Evolutionary conservation across 352 stramenopile genomes (phyloP).

Genomic region (Pythium utonaiense): DNA sequence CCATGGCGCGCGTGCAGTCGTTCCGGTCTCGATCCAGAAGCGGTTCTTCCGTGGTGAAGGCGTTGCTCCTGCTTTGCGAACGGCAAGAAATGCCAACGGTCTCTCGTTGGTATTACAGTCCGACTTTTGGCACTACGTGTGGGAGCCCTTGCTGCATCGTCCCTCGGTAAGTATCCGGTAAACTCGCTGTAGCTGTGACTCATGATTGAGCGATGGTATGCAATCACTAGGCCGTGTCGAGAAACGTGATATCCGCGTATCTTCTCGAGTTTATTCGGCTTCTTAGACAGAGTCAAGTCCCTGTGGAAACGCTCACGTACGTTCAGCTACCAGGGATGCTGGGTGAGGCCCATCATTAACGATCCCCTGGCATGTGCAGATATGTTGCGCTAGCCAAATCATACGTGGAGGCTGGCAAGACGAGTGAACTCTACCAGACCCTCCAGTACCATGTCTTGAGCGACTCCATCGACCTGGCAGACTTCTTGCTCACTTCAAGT

Average conservation of each 20-base stretch:
- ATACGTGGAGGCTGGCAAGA: conserved; percentile 40
- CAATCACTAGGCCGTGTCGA: conserved; percentile 29
- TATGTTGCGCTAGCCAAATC: conserved; percentile 50
- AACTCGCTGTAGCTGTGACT: too few relatives aligned
- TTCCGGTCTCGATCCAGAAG: conserved; percentile 19
- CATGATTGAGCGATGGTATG: too few relatives aligned
- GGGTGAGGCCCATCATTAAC: too few relatives aligned
- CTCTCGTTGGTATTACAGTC: conserved; percentile 47
- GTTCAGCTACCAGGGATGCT: not conserved
- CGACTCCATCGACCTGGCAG: conserved; percentile 57
- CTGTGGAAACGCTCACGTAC: conserved; percentile 63
- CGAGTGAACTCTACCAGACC: conserved; percentile 60
- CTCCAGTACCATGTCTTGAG: conserved; percentile 53
- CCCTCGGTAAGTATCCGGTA: conserved; percentile 26
- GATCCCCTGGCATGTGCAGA: conserved; percentile 18
- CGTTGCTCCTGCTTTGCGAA: not conserved
- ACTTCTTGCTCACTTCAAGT: conserved; percentile 39
- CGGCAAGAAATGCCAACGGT: conserved; percentile 33
- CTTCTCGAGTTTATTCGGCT: conserved; percentile 65
- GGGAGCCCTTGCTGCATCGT: conserved; percentile 43
- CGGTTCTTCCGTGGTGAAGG: conserved; percentile 3
- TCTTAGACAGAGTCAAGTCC: conserved; percentile 42
- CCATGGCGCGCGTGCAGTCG: conserved; percentile 13
- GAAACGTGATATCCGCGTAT: conserved; percentile 45
- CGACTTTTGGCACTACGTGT: conserved; percentile 61